A percentile compares a stretch with the other conserved stretches of the same genome.
These are phyloP conservation scores for Scortechinia acanthostroma DNA, from an alignment of 2,329 filamentous ascomycete genomes.

Conservation along the genomic window DNA sequence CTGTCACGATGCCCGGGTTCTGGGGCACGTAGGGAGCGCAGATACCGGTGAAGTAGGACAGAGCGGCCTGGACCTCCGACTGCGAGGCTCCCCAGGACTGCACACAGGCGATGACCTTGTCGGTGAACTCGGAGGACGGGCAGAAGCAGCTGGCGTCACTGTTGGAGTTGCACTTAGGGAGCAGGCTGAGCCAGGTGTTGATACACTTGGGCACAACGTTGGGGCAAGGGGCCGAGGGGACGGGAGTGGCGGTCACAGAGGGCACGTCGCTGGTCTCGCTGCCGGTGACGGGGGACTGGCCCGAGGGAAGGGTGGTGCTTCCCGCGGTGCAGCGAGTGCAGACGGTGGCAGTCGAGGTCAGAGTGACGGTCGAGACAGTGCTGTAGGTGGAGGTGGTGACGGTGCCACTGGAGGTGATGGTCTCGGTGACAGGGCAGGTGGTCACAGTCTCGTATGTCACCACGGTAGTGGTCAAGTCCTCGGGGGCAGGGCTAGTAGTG, in stretches of 20 bases:
- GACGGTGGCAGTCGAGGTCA: neutral
- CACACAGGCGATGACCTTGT: slow-evolving; percentile 75
- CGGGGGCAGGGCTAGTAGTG: neutral
- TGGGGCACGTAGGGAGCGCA: slow-evolving; percentile 67
- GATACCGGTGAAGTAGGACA: slow-evolving; percentile 84
- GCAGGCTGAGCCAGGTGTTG: slow-evolving; percentile 77
- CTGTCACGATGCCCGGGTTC: slow-evolving; percentile 82
- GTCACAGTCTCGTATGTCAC: slow-evolving; percentile 1
- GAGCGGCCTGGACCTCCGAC: slow-evolving; percentile 60
- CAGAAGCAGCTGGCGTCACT: slow-evolving; percentile 81
- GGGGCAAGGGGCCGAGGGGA: slow-evolving; percentile 48
- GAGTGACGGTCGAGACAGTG: neutral
- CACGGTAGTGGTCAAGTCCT: neutral
- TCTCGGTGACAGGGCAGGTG: slow-evolving; percentile 5
- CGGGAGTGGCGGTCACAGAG: slow-evolving; percentile 15
- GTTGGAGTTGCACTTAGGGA: slow-evolving; percentile 71
- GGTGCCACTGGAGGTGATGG: neutral
- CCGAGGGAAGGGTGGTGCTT: neutral
- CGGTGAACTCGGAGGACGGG: slow-evolving; percentile 68
- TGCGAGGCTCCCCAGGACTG: slow-evolving; percentile 66
- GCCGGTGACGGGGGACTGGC: slow-evolving; percentile 20
- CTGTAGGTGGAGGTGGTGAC: neutral
- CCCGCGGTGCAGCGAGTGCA: neutral
- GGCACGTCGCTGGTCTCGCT: slow-evolving; percentile 11
- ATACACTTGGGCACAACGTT: slow-evolving; percentile 77